These are phyloP conservation scores for Clarireedia monteithiana DNA, from an alignment of 2,329 filamentous ascomycete species.

Conservation along the genomic window DNA sequence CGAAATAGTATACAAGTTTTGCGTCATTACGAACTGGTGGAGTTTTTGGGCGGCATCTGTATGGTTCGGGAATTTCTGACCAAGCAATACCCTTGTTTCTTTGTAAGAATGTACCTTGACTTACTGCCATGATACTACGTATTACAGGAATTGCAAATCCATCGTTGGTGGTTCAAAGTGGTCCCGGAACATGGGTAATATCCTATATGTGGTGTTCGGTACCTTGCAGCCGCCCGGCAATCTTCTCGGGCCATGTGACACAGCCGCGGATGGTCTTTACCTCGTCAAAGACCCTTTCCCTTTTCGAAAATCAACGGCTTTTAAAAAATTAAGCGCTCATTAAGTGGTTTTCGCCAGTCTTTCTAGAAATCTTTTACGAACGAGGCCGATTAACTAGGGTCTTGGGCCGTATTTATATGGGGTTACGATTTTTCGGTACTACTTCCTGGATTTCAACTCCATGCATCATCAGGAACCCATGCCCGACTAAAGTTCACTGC, in stretches of 20 bases:
- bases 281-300: too few species aligned
- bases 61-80: background rate
- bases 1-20: background rate
- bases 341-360: too few species aligned
- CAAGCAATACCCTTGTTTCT: background rate
- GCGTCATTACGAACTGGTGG: background rate
- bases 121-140: too few species aligned
- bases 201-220: background rate
- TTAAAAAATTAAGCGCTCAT: background rate
- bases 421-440: background rate
- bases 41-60: background rate
- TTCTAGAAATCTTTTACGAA: too few species aligned
- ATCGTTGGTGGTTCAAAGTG: slow-evolving; percentile 1
- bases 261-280: background rate
- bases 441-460: background rate
- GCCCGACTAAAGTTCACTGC: background rate
- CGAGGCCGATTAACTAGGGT: too few species aligned
- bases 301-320: too few species aligned
- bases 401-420: background rate
- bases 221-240: background rate
- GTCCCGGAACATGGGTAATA: background rate
- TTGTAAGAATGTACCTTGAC: too few species aligned
- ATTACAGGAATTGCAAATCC: background rate
- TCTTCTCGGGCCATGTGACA: background rate
- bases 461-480: background rate